A percentile compares a stretch with the other conserved stretches of the same genome.
Conservation (phyloP, 495 filamentous ascomycete genomes). For the Aspergillus biplanus region DNA sequence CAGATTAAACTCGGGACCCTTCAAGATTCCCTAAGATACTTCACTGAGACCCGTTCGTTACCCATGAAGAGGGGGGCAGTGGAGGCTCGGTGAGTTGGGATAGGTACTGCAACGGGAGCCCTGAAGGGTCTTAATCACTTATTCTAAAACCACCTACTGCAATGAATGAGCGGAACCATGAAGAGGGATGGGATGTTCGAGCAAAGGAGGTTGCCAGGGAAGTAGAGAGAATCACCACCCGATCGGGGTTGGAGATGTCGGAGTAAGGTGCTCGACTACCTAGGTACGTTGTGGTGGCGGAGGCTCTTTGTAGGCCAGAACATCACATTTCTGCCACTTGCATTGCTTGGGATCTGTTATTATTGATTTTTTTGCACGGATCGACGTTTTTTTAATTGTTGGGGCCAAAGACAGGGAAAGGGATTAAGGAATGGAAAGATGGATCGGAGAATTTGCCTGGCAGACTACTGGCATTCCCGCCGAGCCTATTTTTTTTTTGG, state of each 20-base stretch:
- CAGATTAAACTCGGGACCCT: no score
- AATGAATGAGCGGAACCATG: neutral
- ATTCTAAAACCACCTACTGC: neutral
- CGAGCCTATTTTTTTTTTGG: slow-evolving; percentile 4
- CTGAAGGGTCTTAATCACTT: neutral
- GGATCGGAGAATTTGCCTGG: slow-evolving; percentile 18
- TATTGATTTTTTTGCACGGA: slow-evolving; percentile 3
- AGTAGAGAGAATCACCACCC: neutral
- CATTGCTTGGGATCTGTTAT: neutral
- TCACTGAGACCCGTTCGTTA: no score
- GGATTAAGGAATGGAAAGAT: neutral
- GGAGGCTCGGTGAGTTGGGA: no score
- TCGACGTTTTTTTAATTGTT: neutral
- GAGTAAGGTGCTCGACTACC: neutral
- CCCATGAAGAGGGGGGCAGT: no score
- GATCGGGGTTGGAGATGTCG: neutral
- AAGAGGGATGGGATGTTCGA: neutral
- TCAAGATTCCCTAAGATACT: no score
- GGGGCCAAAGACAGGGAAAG: neutral
- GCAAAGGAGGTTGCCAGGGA: slow-evolving; percentile 1
- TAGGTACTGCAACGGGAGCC: neutral
- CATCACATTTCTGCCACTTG: neutral
- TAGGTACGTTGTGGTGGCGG: neutral
- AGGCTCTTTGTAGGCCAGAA: neutral
- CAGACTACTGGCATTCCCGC: slow-evolving; percentile 7